A percentile compares a stretch with the other conserved stretches of the same genome.
These are phyloP conservation scores for Yamadazyma epiphylla DNA, from an alignment of 1,139 yeast genomes.

Conservation along the genomic window DNA sequence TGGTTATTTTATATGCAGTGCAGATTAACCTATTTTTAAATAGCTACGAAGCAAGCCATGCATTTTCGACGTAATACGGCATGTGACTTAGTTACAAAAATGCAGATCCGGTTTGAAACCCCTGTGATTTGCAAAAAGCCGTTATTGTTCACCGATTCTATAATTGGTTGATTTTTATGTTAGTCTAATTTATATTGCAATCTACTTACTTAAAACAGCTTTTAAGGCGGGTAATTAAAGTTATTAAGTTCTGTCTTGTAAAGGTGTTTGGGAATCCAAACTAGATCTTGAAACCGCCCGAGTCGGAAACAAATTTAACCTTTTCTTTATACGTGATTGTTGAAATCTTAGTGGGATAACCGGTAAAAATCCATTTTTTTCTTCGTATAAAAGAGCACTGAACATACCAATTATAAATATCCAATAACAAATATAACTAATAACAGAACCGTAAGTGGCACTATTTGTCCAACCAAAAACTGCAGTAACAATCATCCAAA, in stretches of 20 bases:
- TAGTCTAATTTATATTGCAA: too few species aligned
- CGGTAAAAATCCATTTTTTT: slow-evolving; percentile 60
- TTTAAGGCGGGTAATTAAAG: too few species aligned
- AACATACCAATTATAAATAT: slow-evolving; percentile 22
- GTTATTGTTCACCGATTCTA: too few species aligned
- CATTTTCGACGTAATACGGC: too few species aligned
- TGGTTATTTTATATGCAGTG: too few species aligned
- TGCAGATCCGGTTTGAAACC: too few species aligned
- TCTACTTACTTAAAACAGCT: too few species aligned
- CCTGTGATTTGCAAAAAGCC: too few species aligned
- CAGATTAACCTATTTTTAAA: too few species aligned
- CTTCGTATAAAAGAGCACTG: slow-evolving; percentile 46
- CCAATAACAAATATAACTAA: slow-evolving; percentile 38
- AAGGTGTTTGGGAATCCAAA: slow-evolving; percentile 27
- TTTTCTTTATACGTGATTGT: slow-evolving; percentile 50
- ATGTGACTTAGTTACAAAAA: too few species aligned
- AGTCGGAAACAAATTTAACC: slow-evolving; percentile 9
- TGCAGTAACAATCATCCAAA: slow-evolving; percentile 46
- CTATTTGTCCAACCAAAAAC: slow-evolving; percentile 48
- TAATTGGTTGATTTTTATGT: too few species aligned
- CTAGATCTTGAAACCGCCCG: slow-evolving; percentile 15
- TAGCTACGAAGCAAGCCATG: too few species aligned
- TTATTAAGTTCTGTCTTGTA: slow-evolving; percentile 5
- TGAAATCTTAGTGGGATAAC: slow-evolving; percentile 60
- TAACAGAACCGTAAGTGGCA: slow-evolving; percentile 45